Evolutionary conservation across 139 green algal genomes (phyloP).

Genomic region (Chlamydomonas eustigma): DNA sequence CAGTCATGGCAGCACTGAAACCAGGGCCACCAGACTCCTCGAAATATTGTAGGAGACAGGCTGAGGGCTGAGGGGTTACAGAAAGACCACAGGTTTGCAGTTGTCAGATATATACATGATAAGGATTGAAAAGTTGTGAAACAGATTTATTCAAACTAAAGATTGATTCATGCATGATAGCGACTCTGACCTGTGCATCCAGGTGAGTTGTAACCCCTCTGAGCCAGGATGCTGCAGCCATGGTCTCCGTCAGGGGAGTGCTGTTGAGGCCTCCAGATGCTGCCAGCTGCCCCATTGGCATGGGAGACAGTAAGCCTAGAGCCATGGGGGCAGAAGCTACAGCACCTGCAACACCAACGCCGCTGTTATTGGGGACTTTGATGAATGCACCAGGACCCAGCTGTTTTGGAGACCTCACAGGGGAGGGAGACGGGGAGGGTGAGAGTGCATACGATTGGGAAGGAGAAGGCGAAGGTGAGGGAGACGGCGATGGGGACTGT

Average conservation of each 20-base stretch:
- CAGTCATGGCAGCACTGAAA: not conserved
- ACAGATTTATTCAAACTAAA: too few relatives aligned
- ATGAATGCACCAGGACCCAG: not conserved
- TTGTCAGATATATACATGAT: too few relatives aligned
- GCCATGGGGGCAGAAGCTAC: not conserved
- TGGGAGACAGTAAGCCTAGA: conserved; percentile 34
- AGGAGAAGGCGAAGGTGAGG: not conserved
- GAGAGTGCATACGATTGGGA: too few relatives aligned
- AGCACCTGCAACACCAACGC: not conserved
- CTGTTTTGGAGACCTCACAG: not conserved
- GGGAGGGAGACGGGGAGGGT: not conserved
- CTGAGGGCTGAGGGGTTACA: not conserved
- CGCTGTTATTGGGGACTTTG: not conserved
- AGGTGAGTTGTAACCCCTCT: not conserved
- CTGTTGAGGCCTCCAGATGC: not conserved
- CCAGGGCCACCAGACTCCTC: conserved; percentile 11
- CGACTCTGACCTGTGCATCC: conserved; percentile 16
- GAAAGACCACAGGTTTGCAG: too few relatives aligned
- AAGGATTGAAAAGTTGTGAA: too few relatives aligned
- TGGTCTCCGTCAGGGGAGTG: conserved; percentile 50
- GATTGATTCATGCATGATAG: too few relatives aligned
- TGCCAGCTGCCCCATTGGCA: conserved; percentile 29
- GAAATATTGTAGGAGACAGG: conserved; percentile 8
- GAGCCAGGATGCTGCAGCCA: conserved; percentile 53
- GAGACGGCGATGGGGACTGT: not conserved